phyloP scores from a whole-genome alignment of 2,329 filamentous ascomycete genomes.

The Sporothrix globosa region DNA sequence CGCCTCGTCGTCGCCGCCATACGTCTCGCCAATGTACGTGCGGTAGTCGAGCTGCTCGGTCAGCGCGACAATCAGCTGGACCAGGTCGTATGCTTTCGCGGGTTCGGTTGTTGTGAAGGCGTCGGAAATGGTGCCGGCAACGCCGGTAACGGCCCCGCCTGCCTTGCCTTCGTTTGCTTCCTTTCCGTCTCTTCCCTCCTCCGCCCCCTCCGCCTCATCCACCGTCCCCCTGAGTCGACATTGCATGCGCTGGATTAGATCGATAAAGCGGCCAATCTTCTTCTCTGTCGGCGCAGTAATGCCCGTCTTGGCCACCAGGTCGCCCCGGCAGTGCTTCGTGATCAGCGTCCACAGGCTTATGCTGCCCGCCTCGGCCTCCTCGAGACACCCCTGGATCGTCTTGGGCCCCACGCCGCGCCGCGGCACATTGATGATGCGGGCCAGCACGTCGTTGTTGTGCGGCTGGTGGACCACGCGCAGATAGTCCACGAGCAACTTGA shows the following conservation, averaged over 20 bases:
- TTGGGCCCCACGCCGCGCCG: conserved; percentile 77
- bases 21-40: conserved; percentile 70
- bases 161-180: neutral
- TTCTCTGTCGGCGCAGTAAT: conserved; percentile 44
- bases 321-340: conserved; percentile 56
- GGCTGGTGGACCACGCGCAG: conserved; percentile 82
- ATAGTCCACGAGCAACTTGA: conserved; percentile 87
- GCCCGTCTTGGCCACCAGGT: conserved; percentile 52
- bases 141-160: neutral
- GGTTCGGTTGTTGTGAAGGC: neutral
- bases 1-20: conserved; percentile 73
- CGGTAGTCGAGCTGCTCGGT: conserved; percentile 71
- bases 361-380: conserved; percentile 72
- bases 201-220: neutral
- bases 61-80: conserved; percentile 56
- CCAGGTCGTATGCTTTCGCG: conserved; percentile 41
- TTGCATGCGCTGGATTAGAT: conserved; percentile 23
- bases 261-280: conserved; percentile 8
- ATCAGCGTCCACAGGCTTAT: conserved; percentile 78
- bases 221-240: neutral
- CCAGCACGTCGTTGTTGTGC: conserved; percentile 82
- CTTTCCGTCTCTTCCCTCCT: neutral
- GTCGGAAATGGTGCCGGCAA: neutral
- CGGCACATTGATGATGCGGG: conserved; percentile 82
- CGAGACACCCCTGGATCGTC: conserved; percentile 72